Base-by-base conservation (phyloP, 1,139 yeast species). In the Magnusiomyces paraingens region DNA sequence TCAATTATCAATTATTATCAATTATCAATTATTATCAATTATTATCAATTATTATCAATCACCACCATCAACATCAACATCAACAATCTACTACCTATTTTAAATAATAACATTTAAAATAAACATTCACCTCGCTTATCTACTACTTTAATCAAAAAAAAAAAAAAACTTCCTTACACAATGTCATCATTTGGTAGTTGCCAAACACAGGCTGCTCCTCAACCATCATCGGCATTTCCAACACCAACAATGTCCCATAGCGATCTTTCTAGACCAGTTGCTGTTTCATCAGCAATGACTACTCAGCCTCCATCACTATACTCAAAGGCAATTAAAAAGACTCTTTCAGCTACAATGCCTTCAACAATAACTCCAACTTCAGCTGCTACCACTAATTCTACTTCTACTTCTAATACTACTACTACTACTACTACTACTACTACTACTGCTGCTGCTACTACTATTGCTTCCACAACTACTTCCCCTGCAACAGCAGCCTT, bases 201-300 rank as follows among this genome's bases (percentile, higher is more conserved):
- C 32, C 32, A 8, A 4, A 4, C 32, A 5, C 32, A 5, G 32
- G 32, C 32, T 26, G 8, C 49, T 54, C 14, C 64, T 62, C 55
- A 46, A 50, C 38, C 67, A 67, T 36, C 55, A 52, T 22, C 22
- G 47, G 18, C 15, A 14, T 22, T 15, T 35, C 22, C 21, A 8
- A 32, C 40, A 3, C 40, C 40, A 8, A 35, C 42, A 17, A 32
- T 35, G 26, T 14, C 42, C 14, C 47, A 42, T 20, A 38, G 44
- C 46, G 39, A 22, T 2, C 18, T 40, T 2, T 47, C 50, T 3
- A 12, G 12, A 22, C 14, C 29, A 8, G 26, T 11, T 47, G n/a
- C 46, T 10, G 12, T 21, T 46, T 6, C 39, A 18, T 11, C 21
- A 15, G 4, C 15, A 8, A 2, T 35, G 12, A 17, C 49, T 47